Percentiles rank a stretch among this genome's conserved stretches.
phyloP scores from a whole-genome alignment of 768 basidiomycete genomes.

The Panaeolus cyanescens region DNA sequence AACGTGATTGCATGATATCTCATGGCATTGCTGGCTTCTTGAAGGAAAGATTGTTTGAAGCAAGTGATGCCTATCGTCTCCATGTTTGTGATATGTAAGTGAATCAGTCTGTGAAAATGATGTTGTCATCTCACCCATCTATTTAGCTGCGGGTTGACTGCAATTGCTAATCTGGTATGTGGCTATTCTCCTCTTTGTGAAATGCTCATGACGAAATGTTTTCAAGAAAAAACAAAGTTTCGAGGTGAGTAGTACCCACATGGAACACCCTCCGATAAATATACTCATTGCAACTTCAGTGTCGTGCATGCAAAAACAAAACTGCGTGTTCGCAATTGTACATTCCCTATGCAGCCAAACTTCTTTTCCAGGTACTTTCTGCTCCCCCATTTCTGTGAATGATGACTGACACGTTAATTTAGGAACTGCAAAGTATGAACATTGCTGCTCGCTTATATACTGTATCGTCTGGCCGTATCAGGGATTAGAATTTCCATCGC shows the following conservation, averaged over 20 bases:
- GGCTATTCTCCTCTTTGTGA: conserved; percentile 8
- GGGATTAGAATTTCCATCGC: conserved; percentile 51
- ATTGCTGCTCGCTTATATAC: conserved; percentile 88
- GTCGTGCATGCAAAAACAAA: conserved; percentile 96
- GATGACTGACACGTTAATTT: conserved; percentile 6
- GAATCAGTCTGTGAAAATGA: neutral
- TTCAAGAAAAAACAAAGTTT: conserved; percentile 95
- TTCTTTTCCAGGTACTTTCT: conserved; percentile 86
- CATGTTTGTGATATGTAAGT: conserved; percentile 97
- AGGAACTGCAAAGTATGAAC: conserved; percentile 97
- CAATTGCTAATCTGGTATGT: conserved; percentile 92
- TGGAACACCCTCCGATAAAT: neutral
- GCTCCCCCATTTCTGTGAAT: neutral
- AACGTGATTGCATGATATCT: conserved; percentile 99
- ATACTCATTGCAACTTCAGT: conserved; percentile 39
- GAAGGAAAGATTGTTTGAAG: conserved; percentile 95
- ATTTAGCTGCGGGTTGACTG: conserved; percentile 87
- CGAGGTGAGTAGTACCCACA: conserved; percentile 51
- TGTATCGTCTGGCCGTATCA: conserved; percentile 82
- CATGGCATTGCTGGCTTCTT: conserved; percentile 98
- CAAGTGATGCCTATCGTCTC: conserved; percentile 88
- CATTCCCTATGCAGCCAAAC: conserved; percentile 96
- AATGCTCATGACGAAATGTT: neutral
- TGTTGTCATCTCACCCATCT: conserved; percentile 9
- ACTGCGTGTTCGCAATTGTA: conserved; percentile 90